Evolutionary conservation across 2,329 filamentous ascomycete genomes (phyloP).

Genomic region (Cordyceps pruinosa): DNA sequence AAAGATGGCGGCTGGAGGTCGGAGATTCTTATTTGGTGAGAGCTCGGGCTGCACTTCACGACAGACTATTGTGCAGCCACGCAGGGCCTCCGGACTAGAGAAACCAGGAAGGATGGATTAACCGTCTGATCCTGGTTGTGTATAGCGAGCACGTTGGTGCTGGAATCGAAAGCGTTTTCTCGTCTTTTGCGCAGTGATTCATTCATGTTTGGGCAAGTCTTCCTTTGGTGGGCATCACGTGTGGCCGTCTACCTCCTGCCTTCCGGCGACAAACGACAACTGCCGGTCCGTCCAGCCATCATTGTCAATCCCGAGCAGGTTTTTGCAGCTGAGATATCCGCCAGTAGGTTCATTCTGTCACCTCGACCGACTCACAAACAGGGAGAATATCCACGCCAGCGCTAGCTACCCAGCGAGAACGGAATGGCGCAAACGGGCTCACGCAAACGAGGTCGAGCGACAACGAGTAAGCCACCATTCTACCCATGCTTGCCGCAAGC

Average conservation of each 20-base stretch:
- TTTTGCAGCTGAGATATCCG: neutral
- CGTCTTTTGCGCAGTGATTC: neutral
- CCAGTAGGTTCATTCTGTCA: too few relatives aligned
- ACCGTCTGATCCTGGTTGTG: neutral
- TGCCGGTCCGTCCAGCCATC: neutral
- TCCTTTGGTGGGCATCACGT: neutral
- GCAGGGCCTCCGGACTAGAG: neutral
- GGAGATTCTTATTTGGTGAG: neutral
- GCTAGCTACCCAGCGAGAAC: neutral
- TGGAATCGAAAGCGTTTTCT: neutral
- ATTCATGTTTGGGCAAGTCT: neutral
- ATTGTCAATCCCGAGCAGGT: neutral
- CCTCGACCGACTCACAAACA: neutral
- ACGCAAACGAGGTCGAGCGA: conserved; percentile 9
- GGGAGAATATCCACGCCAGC: neutral
- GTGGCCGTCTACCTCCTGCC: neutral
- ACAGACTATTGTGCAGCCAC: conserved; percentile 2
- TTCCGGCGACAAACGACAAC: neutral
- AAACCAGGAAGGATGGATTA: neutral
- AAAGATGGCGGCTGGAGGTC: neutral
- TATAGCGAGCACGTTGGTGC: neutral
- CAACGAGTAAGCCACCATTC: neutral
- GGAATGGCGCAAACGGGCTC: conserved; percentile 9
- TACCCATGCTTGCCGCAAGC: neutral
- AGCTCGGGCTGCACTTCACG: neutral